phyloP scores from a whole-genome alignment of 352 stramenopile species.

The Paralagenidium karlingii region DNA sequence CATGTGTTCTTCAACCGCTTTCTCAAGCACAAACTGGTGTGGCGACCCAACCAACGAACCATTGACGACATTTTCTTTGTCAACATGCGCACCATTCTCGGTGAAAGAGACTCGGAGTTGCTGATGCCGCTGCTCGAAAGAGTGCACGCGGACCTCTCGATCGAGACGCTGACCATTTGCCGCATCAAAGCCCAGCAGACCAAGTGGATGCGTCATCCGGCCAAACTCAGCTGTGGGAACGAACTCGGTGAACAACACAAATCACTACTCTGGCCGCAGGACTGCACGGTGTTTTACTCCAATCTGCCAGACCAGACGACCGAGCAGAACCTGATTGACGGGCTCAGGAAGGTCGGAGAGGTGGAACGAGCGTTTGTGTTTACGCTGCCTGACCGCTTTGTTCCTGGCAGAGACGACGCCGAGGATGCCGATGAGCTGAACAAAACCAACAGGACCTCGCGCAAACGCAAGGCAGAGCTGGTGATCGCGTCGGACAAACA shows the following conservation, averaged over 20 bases:
- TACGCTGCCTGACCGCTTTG: slow-evolving; percentile 34
- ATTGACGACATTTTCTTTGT: slow-evolving; percentile 58
- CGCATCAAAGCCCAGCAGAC: slow-evolving; percentile 66
- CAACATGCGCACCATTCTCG: slow-evolving; percentile 51
- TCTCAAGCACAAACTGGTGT: slow-evolving; percentile 80
- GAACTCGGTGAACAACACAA: slow-evolving; percentile 20
- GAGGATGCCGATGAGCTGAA: slow-evolving; percentile 14
- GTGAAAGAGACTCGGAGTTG: slow-evolving; percentile 12
- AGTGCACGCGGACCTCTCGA: slow-evolving; percentile 60
- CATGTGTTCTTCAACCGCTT: slow-evolving; percentile 82
- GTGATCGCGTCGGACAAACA: slow-evolving; percentile 71
- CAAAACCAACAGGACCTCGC: slow-evolving; percentile 11
- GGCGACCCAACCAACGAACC: slow-evolving; percentile 66
- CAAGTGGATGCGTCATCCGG: slow-evolving; percentile 42
- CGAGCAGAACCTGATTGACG: slow-evolving; percentile 45
- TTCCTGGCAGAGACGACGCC: slow-evolving; percentile 23
- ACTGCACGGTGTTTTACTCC: slow-evolving; percentile 60
- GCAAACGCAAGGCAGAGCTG: slow-evolving; percentile 14
- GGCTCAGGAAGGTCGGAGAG: slow-evolving; percentile 45
- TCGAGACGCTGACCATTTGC: slow-evolving; percentile 80
- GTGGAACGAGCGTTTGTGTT: slow-evolving; percentile 70
- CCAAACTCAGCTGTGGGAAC: slow-evolving; percentile 27
- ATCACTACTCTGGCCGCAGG: slow-evolving; percentile 24
- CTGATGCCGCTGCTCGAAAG: slow-evolving; percentile 77
- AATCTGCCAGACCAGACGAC: slow-evolving; percentile 62